phyloP scores from a whole-genome alignment of 345 rosid genomes.

The Pseudoturritis turrita region DNA sequence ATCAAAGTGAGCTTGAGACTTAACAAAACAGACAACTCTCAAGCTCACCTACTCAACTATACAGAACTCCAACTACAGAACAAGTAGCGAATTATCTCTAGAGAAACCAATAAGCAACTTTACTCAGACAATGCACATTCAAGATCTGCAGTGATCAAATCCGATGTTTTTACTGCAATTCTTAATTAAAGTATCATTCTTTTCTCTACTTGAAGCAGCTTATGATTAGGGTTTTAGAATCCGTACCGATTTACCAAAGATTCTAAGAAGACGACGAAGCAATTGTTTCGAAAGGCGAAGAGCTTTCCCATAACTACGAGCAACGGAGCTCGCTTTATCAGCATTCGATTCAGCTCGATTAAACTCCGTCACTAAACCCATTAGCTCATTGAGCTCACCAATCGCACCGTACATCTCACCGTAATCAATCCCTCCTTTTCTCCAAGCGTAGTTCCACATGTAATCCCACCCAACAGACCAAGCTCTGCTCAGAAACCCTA shows the following conservation, averaged over 20 bases:
- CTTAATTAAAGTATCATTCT: neutral
- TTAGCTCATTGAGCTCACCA: conserved; percentile 60
- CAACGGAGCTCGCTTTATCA: conserved; percentile 48
- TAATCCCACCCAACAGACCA: conserved; percentile 83
- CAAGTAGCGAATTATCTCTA: neutral
- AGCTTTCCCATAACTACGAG: conserved; percentile 48
- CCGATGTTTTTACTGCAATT: neutral
- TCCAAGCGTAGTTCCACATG: conserved; percentile 67
- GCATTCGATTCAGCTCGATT: conserved; percentile 40
- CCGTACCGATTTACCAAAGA: conserved; percentile 54
- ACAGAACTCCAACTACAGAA: neutral
- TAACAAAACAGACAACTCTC: neutral
- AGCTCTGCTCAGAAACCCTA: conserved; percentile 42
- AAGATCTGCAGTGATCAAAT: neutral
- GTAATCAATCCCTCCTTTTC: conserved; percentile 42
- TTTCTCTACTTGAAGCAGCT: neutral
- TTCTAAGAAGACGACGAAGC: conserved; percentile 43
- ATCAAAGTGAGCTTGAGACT: neutral
- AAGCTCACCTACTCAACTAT: neutral
- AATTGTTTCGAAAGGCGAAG: conserved; percentile 44
- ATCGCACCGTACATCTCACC: conserved; percentile 49
- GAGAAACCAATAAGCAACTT: neutral
- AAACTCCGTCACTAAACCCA: conserved; percentile 40
- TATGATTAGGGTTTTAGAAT: neutral
- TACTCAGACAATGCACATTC: neutral